A percentile compares a stretch with the other conserved stretches of the same genome.
These are phyloP conservation scores for Penicillium angulare DNA, from an alignment of 495 filamentous ascomycete species.

Conservation along the genomic window DNA sequence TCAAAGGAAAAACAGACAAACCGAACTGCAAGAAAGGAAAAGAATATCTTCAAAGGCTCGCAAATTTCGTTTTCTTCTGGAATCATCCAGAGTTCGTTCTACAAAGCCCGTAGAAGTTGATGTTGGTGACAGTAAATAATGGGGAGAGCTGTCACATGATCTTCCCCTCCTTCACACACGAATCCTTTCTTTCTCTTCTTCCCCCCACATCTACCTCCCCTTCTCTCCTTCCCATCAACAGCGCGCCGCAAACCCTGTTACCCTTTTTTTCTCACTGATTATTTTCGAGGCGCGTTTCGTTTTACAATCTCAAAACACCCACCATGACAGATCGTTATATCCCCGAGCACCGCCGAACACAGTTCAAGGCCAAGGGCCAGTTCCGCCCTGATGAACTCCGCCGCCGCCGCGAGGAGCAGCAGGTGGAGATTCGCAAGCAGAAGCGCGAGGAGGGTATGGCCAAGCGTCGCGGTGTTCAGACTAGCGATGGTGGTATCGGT, in stretches of 20 bases:
- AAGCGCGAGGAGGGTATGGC: slow-evolving; percentile 98
- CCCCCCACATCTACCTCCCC: slow-evolving; percentile 26
- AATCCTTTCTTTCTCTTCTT: slow-evolving; percentile 30
- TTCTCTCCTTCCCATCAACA: slow-evolving; percentile 24
- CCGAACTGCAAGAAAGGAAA: background rate
- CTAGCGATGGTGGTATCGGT: slow-evolving; percentile 66
- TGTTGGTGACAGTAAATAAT: slow-evolving; percentile 7
- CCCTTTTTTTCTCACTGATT: slow-evolving; percentile 14
- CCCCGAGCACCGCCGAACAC: slow-evolving; percentile 96
- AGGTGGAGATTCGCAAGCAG: slow-evolving; percentile 96
- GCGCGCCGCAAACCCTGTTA: slow-evolving; percentile 9
- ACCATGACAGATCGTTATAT: slow-evolving; percentile 98
- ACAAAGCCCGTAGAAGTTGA: background rate
- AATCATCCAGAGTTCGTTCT: too few species aligned
- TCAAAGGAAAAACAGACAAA: background rate
- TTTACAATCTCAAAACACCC: slow-evolving; percentile 30
- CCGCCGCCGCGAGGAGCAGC: slow-evolving; percentile 96
- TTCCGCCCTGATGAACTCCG: slow-evolving; percentile 99
- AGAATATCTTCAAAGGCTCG: background rate
- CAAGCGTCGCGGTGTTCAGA: slow-evolving; percentile 91
- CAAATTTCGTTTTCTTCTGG: background rate
- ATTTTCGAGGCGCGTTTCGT: slow-evolving; percentile 34
- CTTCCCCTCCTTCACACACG: slow-evolving; percentile 30
- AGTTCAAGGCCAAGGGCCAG: slow-evolving; percentile 97
- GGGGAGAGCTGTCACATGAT: slow-evolving; percentile 23